Evolutionary conservation across 208 protist species (phyloP).

Genomic region (Leishmania arabica): DNA sequence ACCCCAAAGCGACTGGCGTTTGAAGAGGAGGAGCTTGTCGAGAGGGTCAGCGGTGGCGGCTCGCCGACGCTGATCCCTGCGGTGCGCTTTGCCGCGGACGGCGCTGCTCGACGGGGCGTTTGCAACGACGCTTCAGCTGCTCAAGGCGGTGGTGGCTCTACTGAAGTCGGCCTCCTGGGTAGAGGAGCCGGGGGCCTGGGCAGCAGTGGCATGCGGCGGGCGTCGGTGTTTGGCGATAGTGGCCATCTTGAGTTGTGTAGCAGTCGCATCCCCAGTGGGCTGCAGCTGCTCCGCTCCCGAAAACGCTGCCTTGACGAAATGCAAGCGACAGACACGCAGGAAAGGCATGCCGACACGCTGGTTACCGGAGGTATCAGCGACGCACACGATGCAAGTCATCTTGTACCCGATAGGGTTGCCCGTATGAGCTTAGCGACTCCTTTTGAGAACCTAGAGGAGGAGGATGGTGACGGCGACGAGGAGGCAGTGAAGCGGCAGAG

Average conservation of each 20-base stretch:
- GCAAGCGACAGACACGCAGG: constrained; percentile 27
- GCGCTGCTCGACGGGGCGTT: background rate
- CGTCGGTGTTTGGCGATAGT: background rate
- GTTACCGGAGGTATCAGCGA: background rate
- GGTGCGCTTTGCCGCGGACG: background rate
- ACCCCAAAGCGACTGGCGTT: constrained; percentile 75
- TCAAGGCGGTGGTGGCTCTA: background rate
- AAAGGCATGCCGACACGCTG: background rate
- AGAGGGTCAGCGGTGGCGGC: background rate
- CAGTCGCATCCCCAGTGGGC: constrained; percentile 14
- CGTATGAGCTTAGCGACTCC: too few species aligned
- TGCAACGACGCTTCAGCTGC: background rate
- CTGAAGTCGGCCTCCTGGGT: background rate
- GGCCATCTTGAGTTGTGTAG: background rate
- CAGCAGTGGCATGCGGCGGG: background rate
- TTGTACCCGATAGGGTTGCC: background rate
- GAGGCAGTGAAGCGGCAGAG: constrained; percentile 24
- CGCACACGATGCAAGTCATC: background rate
- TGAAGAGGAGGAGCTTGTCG: constrained; percentile 33
- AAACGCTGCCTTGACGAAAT: constrained; percentile 80
- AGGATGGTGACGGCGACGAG: background rate
- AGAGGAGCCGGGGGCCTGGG: background rate
- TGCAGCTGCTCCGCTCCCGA: constrained; percentile 53
- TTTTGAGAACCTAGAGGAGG: background rate
- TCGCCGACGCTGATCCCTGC: background rate